Conservation (phyloP, 2,329 filamentous ascomycete species). For the Fusarium stilboides region DNA sequence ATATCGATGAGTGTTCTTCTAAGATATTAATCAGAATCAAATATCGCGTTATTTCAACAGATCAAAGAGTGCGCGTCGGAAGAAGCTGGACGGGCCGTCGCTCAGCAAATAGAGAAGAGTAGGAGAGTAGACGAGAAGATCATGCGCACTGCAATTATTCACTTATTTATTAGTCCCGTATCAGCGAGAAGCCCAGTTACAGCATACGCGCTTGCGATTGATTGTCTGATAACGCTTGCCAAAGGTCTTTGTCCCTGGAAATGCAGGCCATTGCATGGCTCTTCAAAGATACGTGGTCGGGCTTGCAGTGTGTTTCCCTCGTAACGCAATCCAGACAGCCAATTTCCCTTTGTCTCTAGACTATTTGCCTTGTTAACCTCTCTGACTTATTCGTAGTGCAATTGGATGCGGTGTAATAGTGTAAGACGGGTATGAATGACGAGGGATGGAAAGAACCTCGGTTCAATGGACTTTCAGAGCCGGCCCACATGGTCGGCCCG, state of each 20-base stretch:
- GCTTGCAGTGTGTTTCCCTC: not conserved
- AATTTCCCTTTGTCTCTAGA: not conserved
- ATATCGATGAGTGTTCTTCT: not conserved
- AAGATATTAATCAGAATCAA: not conserved
- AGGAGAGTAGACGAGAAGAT: not conserved
- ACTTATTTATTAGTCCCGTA: not conserved
- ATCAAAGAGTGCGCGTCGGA: not conserved
- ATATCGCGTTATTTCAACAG: not conserved
- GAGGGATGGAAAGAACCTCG: constrained; percentile 34
- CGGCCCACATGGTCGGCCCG: constrained; percentile 32
- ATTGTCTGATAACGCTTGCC: too few species aligned
- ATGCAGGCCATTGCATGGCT: too few species aligned
- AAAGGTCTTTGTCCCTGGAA: too few species aligned
- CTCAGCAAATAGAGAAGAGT: not conserved
- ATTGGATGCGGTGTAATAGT: not conserved
- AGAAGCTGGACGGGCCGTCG: not conserved
- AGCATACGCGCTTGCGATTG: too few species aligned
- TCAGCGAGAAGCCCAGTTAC: too few species aligned
- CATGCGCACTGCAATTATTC: not conserved
- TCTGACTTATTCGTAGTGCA: not conserved
- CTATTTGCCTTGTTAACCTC: not conserved
- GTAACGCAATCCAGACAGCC: not conserved
- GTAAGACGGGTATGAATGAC: not conserved
- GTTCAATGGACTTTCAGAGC: constrained; percentile 22
- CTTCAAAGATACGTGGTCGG: too few species aligned